A percentile compares a stretch with the other conserved stretches of the same genome.
Evolutionary conservation across 108 stramenopile species (phyloP).

Genomic region (Fistulifera pelliculosa): DNA sequence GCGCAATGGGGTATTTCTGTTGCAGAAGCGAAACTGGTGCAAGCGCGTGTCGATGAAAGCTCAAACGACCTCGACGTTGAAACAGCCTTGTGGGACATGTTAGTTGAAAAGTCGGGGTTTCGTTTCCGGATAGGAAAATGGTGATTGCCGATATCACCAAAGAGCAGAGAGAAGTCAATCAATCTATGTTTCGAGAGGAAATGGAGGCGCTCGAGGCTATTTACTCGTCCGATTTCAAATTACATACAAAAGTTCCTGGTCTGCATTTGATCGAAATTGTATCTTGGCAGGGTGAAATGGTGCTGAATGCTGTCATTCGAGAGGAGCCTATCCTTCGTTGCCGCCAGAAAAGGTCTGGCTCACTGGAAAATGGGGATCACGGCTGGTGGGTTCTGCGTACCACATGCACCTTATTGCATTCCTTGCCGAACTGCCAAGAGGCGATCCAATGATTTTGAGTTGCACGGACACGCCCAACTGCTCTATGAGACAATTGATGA

Average conservation of each 20-base stretch:
- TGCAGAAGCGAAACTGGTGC: conserved; percentile 26
- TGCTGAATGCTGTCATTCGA: conserved; percentile 10
- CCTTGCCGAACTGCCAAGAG: conserved; percentile 17
- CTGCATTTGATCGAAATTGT: conserved; percentile 3
- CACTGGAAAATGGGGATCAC: conserved; percentile 1
- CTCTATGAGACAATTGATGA: conserved; percentile 25
- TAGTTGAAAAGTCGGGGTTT: not conserved
- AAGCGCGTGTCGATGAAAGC: no score
- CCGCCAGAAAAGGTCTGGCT: not conserved
- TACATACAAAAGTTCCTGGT: not conserved
- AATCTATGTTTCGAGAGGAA: conserved; percentile 36
- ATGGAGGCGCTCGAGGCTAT: conserved; percentile 69
- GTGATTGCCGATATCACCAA: not conserved
- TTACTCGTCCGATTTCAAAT: conserved; percentile 32
- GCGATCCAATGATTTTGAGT: conserved; percentile 56
- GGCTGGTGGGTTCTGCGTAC: conserved; percentile 17
- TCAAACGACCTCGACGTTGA: not conserved
- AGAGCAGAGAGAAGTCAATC: conserved; percentile 22
- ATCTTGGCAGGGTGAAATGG: no score
- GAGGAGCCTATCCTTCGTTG: conserved; percentile 8
- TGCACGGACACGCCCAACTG: conserved; percentile 42
- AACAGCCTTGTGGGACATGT: not conserved
- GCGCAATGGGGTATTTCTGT: conserved; percentile 31
- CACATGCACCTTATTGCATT: conserved; percentile 35
- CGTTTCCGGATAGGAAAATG: not conserved